These are phyloP conservation scores for Trichoderma arundinaceum DNA, from an alignment of 2,329 filamentous ascomycete genomes.

Conservation along the genomic window DNA sequence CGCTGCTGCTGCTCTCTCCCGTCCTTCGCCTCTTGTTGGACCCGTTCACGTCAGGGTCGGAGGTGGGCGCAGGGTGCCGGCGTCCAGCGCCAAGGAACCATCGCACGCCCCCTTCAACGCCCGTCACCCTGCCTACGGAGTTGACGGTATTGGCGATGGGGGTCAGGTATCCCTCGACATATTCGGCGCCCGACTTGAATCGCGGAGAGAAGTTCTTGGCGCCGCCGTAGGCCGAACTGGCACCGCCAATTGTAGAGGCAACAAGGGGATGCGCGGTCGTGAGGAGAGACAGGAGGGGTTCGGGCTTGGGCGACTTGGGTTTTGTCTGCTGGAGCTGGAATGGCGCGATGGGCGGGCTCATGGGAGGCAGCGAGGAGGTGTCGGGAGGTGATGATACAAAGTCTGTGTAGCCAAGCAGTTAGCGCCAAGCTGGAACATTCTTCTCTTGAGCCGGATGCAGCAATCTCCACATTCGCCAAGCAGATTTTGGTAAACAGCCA, in stretches of 20 bases:
- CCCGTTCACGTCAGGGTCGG: constrained; percentile 54
- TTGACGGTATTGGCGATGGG: constrained; percentile 87
- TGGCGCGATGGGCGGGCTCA: constrained; percentile 47
- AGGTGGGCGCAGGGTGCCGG: constrained; percentile 51
- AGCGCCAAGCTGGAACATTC: background rate
- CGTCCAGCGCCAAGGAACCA: constrained; percentile 75
- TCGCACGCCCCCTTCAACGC: constrained; percentile 83
- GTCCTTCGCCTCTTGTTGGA: constrained; percentile 64
- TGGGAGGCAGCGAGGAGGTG: constrained; percentile 50
- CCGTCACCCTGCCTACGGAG: constrained; percentile 81
- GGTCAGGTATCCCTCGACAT: constrained; percentile 85
- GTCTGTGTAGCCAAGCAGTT: constrained; percentile 50
- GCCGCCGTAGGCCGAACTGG: constrained; percentile 81
- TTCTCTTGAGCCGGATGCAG: background rate
- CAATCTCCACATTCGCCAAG: background rate
- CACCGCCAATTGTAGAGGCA: constrained; percentile 82
- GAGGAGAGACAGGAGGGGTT: constrained; percentile 84
- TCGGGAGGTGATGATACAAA: constrained; percentile 68
- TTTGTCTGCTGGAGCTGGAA: constrained; percentile 33
- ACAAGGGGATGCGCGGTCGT: constrained; percentile 88
- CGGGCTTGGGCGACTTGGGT: constrained; percentile 60
- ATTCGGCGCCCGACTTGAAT: constrained; percentile 87
- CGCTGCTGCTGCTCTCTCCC: constrained; percentile 46
- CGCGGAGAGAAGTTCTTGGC: constrained; percentile 91
- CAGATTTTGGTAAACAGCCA: background rate